Evolutionary conservation across 306 rosid species (phyloP).

Genomic region (Hylodesmum podocarpum): DNA sequence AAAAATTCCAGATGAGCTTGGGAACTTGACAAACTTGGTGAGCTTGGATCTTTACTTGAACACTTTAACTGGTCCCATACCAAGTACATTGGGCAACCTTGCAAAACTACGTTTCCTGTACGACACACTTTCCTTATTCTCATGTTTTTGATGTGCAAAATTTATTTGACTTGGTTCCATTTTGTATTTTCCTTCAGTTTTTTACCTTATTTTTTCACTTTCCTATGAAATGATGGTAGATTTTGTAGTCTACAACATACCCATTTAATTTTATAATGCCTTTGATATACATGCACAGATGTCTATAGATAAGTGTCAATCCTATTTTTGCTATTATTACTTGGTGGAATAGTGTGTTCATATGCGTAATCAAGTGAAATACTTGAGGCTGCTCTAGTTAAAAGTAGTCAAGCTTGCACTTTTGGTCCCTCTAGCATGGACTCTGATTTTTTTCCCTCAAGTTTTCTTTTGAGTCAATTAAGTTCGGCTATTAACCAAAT

Average conservation of each 20-base stretch:
- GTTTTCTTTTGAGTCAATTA: background rate
- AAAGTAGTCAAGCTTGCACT: background rate
- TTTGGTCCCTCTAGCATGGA: background rate
- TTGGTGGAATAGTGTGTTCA: constrained; percentile 6
- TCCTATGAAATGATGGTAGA: background rate
- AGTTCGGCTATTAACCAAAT: background rate
- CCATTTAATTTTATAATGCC: constrained; percentile 5
- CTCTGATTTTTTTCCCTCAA: background rate
- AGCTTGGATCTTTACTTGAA: constrained; percentile 95
- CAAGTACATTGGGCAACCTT: constrained; percentile 57
- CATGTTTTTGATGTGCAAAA: constrained; percentile 11
- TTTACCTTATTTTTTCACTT: constrained; percentile 8
- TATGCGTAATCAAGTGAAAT: constrained; percentile 5
- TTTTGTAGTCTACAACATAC: background rate
- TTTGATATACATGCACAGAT: background rate
- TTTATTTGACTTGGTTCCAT: constrained; percentile 1
- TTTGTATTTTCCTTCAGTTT: constrained; percentile 18
- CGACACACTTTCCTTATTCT: constrained; percentile 48
- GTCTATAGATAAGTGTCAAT: constrained; percentile 3
- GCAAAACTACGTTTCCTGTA: constrained; percentile 79
- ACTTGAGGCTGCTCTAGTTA: constrained; percentile 1
- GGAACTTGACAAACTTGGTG: constrained; percentile 73
- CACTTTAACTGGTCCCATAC: constrained; percentile 52
- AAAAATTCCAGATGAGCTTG: constrained; percentile 73
- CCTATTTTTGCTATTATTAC: background rate